Base-by-base conservation (phyloP, 768 basidiomycete species). In the Neoboletus brunneissimus region DNA sequence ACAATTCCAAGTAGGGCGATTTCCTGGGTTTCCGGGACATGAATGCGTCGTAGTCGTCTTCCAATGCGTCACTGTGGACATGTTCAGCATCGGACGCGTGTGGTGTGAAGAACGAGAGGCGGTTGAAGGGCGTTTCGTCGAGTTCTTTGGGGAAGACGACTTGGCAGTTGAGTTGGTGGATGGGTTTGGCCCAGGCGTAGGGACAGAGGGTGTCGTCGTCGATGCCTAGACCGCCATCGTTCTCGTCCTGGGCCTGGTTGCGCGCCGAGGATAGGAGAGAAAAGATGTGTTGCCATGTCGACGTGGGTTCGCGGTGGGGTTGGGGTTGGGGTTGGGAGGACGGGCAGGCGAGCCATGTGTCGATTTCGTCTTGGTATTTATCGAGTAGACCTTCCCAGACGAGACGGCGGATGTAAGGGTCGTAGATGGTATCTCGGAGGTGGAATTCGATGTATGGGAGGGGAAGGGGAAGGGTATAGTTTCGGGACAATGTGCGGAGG, bases 331-430 rank as follows among this genome's bases (percentile, higher is more conserved):
- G n/a, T n/a, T n/a, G n/a, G n/a, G n/a, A n/a, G 6, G 70, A 55
- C 5, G 89, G 85, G 71, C 94, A 97, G 9, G 60, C 49, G 34
- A 91, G 72, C 94, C 94, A 95, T 7, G 66, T 55, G 2, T 77
- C 68, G 16, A 86, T 59, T 29, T 89, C 83, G 47, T 79, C 71
- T 15, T 76, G 67, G 87, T 88, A 94, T 66, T 82, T 80, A 42
- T 79, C 73, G 31, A 89, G 77, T 27, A 94, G 71, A 47, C 94
- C 94, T 70, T 98, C 92, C 81, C 83, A 85, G 65, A 95, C 81
- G 58, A 98, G 81, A 49, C 87, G 90, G 20, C 96, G 88, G 56
- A 98, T 80, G 72, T 87, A 91, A 0, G 90, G 80, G 72, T 94
- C 90, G 71, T 94, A 96, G 64, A 93, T 94, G 5, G 89, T 82